These are phyloP conservation scores for Endothia cerciana DNA, from an alignment of 2,329 filamentous ascomycete species.

Conservation along the genomic window DNA sequence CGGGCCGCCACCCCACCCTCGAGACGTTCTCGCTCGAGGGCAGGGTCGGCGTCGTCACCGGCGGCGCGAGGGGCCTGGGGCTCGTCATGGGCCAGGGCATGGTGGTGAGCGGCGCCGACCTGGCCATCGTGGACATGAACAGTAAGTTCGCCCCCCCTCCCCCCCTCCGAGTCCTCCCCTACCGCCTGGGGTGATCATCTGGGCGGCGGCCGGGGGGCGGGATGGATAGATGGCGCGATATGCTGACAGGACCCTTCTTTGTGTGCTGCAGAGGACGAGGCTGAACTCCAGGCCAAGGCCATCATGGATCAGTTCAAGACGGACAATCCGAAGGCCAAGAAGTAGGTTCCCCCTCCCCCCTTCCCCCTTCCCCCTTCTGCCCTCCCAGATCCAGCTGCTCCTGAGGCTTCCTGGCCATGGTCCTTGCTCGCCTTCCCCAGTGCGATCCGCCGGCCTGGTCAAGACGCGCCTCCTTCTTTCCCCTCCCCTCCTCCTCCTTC, in stretches of 20 bases:
- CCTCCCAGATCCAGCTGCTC: neutral
- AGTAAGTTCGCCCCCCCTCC: too few species aligned
- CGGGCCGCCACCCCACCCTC: slow-evolving; percentile 77
- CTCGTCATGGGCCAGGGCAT: slow-evolving; percentile 92
- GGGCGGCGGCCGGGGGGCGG: neutral
- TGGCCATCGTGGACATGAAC: slow-evolving; percentile 94
- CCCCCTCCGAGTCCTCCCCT: too few species aligned
- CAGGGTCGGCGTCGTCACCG: slow-evolving; percentile 83
- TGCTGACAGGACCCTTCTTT: too few species aligned
- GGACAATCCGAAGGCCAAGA: slow-evolving; percentile 76
- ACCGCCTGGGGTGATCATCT: too few species aligned
- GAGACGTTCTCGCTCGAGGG: slow-evolving; percentile 85
- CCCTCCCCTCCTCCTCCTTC: neutral
- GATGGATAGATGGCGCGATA: too few species aligned
- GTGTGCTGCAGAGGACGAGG: slow-evolving; percentile 80
- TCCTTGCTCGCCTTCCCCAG: too few species aligned
- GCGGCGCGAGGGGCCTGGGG: slow-evolving; percentile 85
- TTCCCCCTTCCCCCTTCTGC: neutral
- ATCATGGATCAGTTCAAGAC: slow-evolving; percentile 76
- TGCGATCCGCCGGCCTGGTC: too few species aligned
- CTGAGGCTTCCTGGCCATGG: too few species aligned
- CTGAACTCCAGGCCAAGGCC: slow-evolving; percentile 72
- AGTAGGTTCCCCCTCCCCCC: slow-evolving; percentile 48
- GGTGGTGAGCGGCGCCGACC: slow-evolving; percentile 83
- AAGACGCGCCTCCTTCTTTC: too few species aligned